Conservation (phyloP, 768 basidiomycete species). For the Leccinum incarnatum region DNA sequence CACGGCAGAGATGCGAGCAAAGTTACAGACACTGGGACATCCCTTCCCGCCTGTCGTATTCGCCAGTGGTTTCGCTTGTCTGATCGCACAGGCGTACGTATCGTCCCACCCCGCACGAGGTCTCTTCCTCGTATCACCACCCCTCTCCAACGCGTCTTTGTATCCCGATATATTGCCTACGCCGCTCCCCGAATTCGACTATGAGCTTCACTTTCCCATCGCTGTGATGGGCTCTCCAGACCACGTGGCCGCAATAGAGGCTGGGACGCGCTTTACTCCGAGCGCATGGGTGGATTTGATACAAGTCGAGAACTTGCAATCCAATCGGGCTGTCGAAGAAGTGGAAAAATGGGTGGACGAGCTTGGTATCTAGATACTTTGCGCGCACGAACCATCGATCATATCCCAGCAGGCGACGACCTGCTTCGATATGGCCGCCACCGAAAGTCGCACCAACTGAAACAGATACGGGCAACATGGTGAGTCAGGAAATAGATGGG, state of each 20-base stretch:
- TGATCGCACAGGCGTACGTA: slow-evolving; percentile 66
- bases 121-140: slow-evolving; percentile 60
- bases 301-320: slow-evolving; percentile 34
- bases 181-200: slow-evolving; percentile 50
- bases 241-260: slow-evolving; percentile 35
- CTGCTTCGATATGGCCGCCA: background rate
- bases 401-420: background rate
- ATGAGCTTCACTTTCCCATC: slow-evolving; percentile 61
- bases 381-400: background rate
- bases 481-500: background rate
- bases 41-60: slow-evolving; percentile 61
- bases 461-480: background rate
- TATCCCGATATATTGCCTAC: slow-evolving; percentile 32
- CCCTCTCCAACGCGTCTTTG: slow-evolving; percentile 39
- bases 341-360: slow-evolving; percentile 57
- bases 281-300: slow-evolving; percentile 40
- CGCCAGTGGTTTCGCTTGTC: slow-evolving; percentile 45
- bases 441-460: background rate
- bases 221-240: slow-evolving; percentile 43
- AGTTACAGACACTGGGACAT: slow-evolving; percentile 41
- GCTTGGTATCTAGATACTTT: slow-evolving; percentile 42
- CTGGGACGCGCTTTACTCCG: slow-evolving; percentile 40
- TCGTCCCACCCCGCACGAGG: slow-evolving; percentile 64
- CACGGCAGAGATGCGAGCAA: slow-evolving; percentile 39
- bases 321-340: slow-evolving; percentile 37